Evolutionary conservation across 306 rosid genomes (phyloP).

Genomic region (Cucumis melo): DNA sequence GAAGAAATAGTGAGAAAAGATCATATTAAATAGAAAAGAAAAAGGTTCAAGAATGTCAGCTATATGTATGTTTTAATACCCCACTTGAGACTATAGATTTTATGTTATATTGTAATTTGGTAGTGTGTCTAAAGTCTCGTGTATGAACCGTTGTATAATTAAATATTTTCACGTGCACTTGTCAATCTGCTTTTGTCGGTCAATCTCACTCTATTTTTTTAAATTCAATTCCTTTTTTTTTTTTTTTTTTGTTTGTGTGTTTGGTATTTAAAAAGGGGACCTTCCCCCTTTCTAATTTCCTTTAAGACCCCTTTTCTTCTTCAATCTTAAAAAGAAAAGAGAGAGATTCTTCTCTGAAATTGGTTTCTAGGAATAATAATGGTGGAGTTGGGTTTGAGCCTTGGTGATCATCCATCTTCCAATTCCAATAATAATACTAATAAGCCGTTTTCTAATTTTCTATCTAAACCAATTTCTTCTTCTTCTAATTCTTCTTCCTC

Average conservation of each 20-base stretch:
- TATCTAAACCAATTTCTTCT: constrained; percentile 19
- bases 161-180: constrained; percentile 78
- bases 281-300: not conserved
- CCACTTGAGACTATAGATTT: not conserved
- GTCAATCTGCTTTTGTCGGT: constrained; percentile 82
- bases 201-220: constrained; percentile 28
- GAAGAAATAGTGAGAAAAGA: too few species aligned
- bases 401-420: constrained; percentile 41
- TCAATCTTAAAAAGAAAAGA: not conserved
- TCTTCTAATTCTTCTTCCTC: not conserved
- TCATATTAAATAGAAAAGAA: not conserved
- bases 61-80: not conserved
- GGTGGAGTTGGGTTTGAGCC: constrained; percentile 68
- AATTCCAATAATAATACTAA: not conserved
- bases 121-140: not conserved
- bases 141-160: constrained; percentile 30
- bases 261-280: not conserved
- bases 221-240: not conserved
- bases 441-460: constrained; percentile 27
- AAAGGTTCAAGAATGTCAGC: not conserved
- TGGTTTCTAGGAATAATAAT: constrained; percentile 13
- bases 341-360: too few species aligned
- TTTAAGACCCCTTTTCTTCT: constrained; percentile 2
- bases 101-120: not conserved
- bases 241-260: not conserved